These are phyloP conservation scores for Fraxinus velutina DNA, from an alignment of 305 asterid species.

Conservation along the genomic window DNA sequence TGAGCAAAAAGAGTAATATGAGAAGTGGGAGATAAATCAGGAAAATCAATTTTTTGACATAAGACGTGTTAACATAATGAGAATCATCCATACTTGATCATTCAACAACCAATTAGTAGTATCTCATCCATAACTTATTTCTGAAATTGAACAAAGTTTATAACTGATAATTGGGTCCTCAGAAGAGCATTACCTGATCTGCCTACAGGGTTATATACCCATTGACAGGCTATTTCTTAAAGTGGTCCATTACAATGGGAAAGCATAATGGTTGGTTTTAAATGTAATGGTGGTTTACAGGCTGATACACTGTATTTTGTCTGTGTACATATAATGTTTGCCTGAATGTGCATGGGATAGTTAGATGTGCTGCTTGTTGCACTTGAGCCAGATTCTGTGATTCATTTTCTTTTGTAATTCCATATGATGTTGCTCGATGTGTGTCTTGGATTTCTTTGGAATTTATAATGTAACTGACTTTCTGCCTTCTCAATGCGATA, in stretches of 20 bases:
- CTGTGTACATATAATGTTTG: background rate
- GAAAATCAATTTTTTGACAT: background rate
- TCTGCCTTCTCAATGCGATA: slow-evolving; percentile 19
- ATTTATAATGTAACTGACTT: background rate
- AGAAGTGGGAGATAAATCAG: background rate
- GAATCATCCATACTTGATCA: background rate
- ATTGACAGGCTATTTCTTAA: background rate
- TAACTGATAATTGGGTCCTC: background rate
- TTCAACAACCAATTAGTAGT: background rate
- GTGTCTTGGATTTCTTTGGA: background rate
- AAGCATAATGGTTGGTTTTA: background rate
- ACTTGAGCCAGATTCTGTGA: background rate
- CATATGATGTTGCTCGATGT: background rate
- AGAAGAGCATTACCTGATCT: background rate
- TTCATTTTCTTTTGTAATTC: background rate
- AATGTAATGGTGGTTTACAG: background rate
- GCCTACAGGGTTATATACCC: background rate
- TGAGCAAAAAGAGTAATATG: background rate
- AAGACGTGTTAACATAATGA: background rate
- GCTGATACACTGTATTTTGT: background rate
- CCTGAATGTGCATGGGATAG: background rate
- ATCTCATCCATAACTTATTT: background rate
- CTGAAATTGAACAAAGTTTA: background rate
- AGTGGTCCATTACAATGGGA: background rate
- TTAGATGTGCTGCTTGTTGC: background rate